Evolutionary conservation across 495 filamentous ascomycete genomes (phyloP), one percentile per base, ranked within the genome.

Genomic region (Aspergillus baeticus): DNA sequence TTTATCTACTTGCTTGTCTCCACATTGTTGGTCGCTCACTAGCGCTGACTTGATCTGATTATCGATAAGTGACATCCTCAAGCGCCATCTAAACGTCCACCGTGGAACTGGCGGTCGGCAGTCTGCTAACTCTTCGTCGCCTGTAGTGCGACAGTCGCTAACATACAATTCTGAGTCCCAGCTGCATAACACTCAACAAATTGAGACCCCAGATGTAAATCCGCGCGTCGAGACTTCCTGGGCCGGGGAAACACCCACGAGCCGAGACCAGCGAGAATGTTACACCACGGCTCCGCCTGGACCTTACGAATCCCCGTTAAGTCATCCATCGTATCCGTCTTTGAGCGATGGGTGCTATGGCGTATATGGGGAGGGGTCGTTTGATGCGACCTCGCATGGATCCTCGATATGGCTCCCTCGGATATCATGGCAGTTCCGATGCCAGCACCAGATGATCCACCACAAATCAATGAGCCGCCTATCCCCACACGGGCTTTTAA

Each of bases 331-430:
- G 4, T 49, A 18, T 18, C 26, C 47, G 10, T 20, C 33, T 13
- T 20, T 31, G 15, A n/a, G 26, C 18, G 46, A 35, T n/a, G 46
- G 46, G 15, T 36, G 21, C 47, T 50, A 50, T 35, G 47, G 47
- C 1, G 33, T 50, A 10, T 50, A 50, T 36, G 47, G 47, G n/a
- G 47, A 50, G 13, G 47, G 47, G 18, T 36, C 47, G 2, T 50
- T 50, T 20, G 47, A 50, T 20, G 47, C 47, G 47, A 50, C 18
- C 15, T 50, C 18, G 47, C 47, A 7, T 50, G 47, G 47, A 50
- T 50, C 15, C 33, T 50, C 11, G 47, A 50, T 36, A 50, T 50
- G 47, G 15, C 47, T 18, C 47, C 47, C 1, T 10, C 15, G 47
- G 47, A 50, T 13, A 17, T 17, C 11, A 36, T 50, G 15, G 5